Evolutionary conservation across 2,329 filamentous ascomycete species (phyloP), one percentile per base, ranked within the genome.

Genomic region (Lasiodiplodia sp.): DNA sequence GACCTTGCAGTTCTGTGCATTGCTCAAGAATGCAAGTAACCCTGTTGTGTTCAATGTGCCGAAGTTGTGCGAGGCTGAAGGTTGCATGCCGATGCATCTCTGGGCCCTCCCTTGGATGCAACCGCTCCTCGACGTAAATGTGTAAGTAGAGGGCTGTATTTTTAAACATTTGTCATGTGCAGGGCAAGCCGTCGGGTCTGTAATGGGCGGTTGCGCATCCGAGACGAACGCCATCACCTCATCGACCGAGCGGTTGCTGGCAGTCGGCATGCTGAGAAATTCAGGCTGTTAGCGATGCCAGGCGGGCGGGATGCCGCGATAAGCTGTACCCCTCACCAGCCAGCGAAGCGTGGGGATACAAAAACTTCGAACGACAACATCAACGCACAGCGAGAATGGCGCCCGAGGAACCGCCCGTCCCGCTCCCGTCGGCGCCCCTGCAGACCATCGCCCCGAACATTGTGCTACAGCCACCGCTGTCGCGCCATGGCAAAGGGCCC

Each of bases 401-500:
- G 62, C 49, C 49, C 47, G 53, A 68, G 11, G 51, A 66, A 34
- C 18, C 69, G 49, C 53, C 69, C 23, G 37, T 64, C 18, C 60
- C 67, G 14, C 44, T 71, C 18, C 72, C 72, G 14, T 72, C 72
- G 38, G 72, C 73, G 14, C 67, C 70, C 62, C 69, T 74, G 2
- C 68, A 72, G 40, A 25, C 71, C 21, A 70, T 78, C 34, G 75
- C 76, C 31, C 67, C 75, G 16, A 70, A 77, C 52, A 65, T 82
- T 5, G 78, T 73, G 2, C 71, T 84, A 3, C 80, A 84, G 56
- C 77, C 80, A 23, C 85, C 85, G 28, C 79, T 87, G 6, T 84
- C 85, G n/a, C 81, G 84, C 38, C 78, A 79, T 60, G 83, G 83
- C 8, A 75, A 74, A 47, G 85, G 85, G 0, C 85, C 85, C 0